A percentile compares a stretch with the other conserved stretches of the same genome.
phyloP scores from a whole-genome alignment of 345 rosid species.

The Kandelia obovata region DNA sequence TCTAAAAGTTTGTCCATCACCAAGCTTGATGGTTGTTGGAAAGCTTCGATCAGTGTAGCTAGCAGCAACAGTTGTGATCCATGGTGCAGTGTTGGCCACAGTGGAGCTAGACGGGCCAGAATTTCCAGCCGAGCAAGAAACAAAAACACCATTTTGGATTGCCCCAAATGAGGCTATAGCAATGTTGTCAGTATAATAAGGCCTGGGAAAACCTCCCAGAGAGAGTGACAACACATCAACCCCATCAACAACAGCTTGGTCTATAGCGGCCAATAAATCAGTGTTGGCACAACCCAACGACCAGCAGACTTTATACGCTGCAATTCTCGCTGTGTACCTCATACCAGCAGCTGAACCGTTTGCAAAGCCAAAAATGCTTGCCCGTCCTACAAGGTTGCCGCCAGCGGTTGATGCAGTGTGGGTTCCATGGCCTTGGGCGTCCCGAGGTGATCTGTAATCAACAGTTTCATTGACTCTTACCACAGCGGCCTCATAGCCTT shows the following conservation, averaged over 20 bases:
- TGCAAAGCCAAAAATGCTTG: conserved; percentile 51
- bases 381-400: conserved; percentile 43
- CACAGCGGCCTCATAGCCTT: conserved; percentile 47
- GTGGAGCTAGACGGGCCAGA: conserved; percentile 58
- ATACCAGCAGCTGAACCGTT: conserved; percentile 62
- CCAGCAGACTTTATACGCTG: conserved; percentile 78
- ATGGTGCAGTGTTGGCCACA: conserved; percentile 59
- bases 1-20: conserved; percentile 35
- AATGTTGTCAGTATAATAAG: conserved; percentile 46
- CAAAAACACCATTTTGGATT: conserved; percentile 52
- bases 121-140: conserved; percentile 80
- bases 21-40: conserved; percentile 52
- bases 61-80: conserved; percentile 91
- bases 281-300: conserved; percentile 46
- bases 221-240: conserved; percentile 78
- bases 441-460: conserved; percentile 64
- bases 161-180: conserved; percentile 68
- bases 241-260: conserved; percentile 63
- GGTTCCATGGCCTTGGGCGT: conserved; percentile 75
- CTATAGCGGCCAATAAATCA: conserved; percentile 68
- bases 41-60: conserved; percentile 66
- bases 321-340: conserved; percentile 64
- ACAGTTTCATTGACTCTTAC: conserved; percentile 49
- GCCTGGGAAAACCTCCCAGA: conserved; percentile 51
- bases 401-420: conserved; percentile 87